phyloP scores from a whole-genome alignment of 768 basidiomycete species.

The Cantharellus cinnabarinus region DNA sequence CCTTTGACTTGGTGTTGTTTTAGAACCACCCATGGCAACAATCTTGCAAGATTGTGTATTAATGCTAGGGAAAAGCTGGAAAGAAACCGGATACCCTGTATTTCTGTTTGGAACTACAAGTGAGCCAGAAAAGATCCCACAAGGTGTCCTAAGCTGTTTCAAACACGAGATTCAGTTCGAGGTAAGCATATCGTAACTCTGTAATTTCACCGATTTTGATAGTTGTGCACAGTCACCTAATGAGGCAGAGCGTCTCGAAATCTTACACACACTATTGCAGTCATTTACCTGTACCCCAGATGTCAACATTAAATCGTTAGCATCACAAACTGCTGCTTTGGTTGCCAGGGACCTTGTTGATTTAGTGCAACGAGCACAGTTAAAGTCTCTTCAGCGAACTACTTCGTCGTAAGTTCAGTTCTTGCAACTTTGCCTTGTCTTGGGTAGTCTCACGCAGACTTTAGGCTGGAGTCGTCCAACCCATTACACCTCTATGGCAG shows the following conservation, averaged over 20 bases:
- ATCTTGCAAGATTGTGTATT: conserved; percentile 43
- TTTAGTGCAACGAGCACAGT: conserved; percentile 38
- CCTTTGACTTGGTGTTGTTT: background rate
- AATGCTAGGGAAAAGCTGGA: conserved; percentile 35
- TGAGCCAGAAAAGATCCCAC: conserved; percentile 42
- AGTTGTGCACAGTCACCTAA: conserved; percentile 41
- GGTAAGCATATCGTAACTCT: conserved; percentile 21
- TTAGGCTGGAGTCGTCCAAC: background rate
- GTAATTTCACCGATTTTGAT: background rate
- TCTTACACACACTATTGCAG: conserved; percentile 30
- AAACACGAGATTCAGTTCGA: conserved; percentile 69
- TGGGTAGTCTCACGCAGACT: background rate
- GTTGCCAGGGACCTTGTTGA: conserved; percentile 62
- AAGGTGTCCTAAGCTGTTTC: conserved; percentile 45
- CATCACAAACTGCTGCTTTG: conserved; percentile 79
- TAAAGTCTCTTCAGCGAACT: conserved; percentile 33
- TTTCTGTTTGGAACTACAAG: conserved; percentile 55
- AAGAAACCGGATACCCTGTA: conserved; percentile 44
- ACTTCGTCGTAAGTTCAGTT: background rate
- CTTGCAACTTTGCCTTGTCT: background rate
- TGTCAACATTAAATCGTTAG: conserved; percentile 48
- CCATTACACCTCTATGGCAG: conserved; percentile 17
- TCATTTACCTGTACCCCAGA: conserved; percentile 40
- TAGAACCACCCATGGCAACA: conserved; percentile 38
- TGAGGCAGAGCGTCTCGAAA: conserved; percentile 48